These are phyloP conservation scores for Russula sp. DNA, from an alignment of 768 basidiomycete species.

Conservation along the genomic window DNA sequence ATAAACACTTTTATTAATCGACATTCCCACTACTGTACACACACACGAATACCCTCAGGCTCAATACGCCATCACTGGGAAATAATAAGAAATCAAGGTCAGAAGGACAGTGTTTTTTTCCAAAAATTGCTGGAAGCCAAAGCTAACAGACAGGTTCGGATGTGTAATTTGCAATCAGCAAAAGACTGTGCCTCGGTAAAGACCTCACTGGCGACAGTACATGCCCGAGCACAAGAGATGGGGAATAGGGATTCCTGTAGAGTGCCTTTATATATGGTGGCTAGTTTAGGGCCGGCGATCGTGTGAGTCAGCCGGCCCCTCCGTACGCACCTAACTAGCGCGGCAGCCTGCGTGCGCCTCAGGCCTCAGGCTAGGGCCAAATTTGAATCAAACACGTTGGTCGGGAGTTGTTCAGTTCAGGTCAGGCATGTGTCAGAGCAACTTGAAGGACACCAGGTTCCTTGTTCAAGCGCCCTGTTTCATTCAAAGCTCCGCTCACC, in stretches of 20 bases:
- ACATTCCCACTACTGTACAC: neutral
- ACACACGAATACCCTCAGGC: neutral
- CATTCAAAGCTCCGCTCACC: too few species aligned
- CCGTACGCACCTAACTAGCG: conserved; percentile 9
- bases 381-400: too few species aligned
- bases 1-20: neutral
- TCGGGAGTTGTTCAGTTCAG: too few species aligned
- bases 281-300: conserved; percentile 22
- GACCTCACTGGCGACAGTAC: conserved; percentile 95
- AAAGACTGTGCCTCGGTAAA: conserved; percentile 92
- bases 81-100: neutral
- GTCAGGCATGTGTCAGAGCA: too few species aligned
- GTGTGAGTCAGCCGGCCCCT: neutral
- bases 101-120: conserved; percentile 32
- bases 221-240: conserved; percentile 81
- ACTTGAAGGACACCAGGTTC: too few species aligned
- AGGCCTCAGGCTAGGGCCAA: too few species aligned
- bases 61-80: conserved; percentile 13
- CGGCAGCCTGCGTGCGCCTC: too few species aligned
- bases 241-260: conserved; percentile 26
- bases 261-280: conserved; percentile 31
- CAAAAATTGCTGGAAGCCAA: conserved; percentile 92
- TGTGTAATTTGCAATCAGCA: conserved; percentile 98
- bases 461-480: too few species aligned
- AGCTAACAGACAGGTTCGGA: conserved; percentile 90